These are phyloP conservation scores for Plasmodium gaboni DNA, from an alignment of 169 alveolate genomes.

Conservation along the genomic window DNA sequence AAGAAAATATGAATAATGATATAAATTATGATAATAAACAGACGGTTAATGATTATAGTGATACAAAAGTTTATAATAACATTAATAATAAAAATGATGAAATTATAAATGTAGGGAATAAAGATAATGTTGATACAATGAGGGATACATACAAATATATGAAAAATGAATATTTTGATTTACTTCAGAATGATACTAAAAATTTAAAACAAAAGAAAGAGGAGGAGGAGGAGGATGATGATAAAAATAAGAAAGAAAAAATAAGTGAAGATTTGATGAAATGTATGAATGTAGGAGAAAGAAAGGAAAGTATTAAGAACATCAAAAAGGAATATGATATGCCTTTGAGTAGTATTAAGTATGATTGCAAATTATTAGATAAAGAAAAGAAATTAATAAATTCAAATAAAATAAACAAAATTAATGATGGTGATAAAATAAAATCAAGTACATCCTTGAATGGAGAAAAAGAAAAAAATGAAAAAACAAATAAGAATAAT, in stretches of 20 bases:
- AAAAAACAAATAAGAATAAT: not conserved
- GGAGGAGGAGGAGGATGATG: constrained; percentile 6
- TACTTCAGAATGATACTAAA: constrained; percentile 5
- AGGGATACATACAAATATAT: too few relatives aligned
- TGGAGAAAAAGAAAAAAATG: constrained; percentile 1
- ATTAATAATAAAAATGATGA: not conserved
- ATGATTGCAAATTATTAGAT: too few relatives aligned
- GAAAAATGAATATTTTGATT: too few relatives aligned
- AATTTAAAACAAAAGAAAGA: not conserved
- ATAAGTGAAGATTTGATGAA: constrained; percentile 20
- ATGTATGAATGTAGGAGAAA: constrained; percentile 1
- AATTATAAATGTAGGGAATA: not conserved
- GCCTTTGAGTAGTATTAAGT: too few relatives aligned
- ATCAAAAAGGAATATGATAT: too few relatives aligned
- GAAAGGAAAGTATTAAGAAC: not conserved
- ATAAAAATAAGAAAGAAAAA: constrained; percentile 8
- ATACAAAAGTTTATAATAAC: not conserved
- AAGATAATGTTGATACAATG: too few relatives aligned
- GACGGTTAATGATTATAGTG: too few relatives aligned
- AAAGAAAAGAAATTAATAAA: not conserved
- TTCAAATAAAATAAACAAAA: not conserved
- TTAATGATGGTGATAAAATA: not conserved
- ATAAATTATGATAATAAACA: constrained; percentile 1
- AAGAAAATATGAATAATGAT: not conserved
- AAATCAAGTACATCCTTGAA: not conserved